These are phyloP conservation scores for Trichophyton verrucosum DNA, from an alignment of 2,329 filamentous ascomycete genomes.

Conservation along the genomic window DNA sequence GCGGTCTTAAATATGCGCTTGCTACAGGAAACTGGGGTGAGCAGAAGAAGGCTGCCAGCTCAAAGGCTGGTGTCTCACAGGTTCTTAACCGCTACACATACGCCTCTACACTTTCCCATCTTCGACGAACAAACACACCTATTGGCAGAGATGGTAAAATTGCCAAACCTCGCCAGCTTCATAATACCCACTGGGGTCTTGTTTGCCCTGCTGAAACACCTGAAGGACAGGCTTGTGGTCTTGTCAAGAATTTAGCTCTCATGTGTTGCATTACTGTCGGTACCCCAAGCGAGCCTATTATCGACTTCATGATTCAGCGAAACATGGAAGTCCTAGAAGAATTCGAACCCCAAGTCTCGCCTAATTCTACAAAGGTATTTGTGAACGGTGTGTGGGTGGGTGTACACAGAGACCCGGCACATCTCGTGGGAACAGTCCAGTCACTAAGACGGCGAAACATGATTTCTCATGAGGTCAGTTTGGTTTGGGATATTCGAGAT, in stretches of 20 bases:
- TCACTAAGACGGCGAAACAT: conserved; percentile 67
- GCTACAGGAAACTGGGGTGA: conserved; percentile 99
- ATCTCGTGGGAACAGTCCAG: conserved; percentile 67
- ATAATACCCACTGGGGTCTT: conserved; percentile 97
- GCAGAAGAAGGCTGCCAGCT: conserved; percentile 92
- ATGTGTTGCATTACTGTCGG: conserved; percentile 99
- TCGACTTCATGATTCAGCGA: conserved; percentile 88
- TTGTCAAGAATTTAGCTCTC: conserved; percentile 93
- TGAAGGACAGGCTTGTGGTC: conserved; percentile 93
- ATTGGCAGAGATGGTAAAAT: conserved; percentile 97
- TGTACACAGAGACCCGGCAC: conserved; percentile 76
- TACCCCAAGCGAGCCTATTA: conserved; percentile 76
- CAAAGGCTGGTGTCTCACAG: conserved; percentile 94
- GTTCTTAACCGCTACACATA: conserved; percentile 98
- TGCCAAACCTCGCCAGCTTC: conserved; percentile 90
- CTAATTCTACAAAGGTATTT: conserved; percentile 93
- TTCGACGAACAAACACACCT: conserved; percentile 92
- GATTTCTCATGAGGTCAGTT: conserved; percentile 82
- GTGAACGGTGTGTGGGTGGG: conserved; percentile 98
- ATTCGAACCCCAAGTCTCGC: conserved; percentile 73
- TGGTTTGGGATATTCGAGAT: conserved; percentile 92
- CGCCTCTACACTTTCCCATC: conserved; percentile 87
- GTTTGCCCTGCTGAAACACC: conserved; percentile 96
- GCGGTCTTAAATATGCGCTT: conserved; percentile 89
- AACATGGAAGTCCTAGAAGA: conserved; percentile 97